These are phyloP conservation scores for Pseudogymnoascus sp. DNA, from an alignment of 2,329 filamentous ascomycete genomes.

Conservation along the genomic window DNA sequence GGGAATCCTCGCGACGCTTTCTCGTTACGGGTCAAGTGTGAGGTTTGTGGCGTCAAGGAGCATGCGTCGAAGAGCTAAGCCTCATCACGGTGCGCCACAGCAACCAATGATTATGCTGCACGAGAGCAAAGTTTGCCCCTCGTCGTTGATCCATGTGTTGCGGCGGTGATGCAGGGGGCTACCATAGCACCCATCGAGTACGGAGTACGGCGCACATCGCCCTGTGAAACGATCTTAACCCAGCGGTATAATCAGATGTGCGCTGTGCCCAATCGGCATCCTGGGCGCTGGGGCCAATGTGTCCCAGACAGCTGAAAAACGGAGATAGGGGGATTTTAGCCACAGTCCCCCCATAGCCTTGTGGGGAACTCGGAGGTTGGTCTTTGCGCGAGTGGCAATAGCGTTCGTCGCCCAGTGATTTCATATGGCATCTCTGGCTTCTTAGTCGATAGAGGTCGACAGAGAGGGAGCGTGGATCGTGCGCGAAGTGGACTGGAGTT, in stretches of 20 bases:
- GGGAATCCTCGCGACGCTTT: not conserved
- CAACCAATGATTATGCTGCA: constrained; percentile 2
- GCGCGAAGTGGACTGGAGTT: not conserved
- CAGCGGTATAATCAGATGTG: not conserved
- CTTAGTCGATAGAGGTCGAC: not conserved
- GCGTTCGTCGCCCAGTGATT: not conserved
- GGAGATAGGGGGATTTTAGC: not conserved
- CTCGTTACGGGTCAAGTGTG: constrained; percentile 1
- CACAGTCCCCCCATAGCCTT: not conserved
- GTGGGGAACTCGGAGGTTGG: not conserved
- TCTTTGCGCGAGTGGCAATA: not conserved
- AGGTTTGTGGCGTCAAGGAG: constrained; percentile 2
- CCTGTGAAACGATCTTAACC: constrained; percentile 6
- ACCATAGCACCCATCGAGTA: not conserved
- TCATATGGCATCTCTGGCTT: not conserved
- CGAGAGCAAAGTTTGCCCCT: constrained; percentile 5
- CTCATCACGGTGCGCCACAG: constrained; percentile 1
- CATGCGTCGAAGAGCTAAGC: constrained; percentile 6
- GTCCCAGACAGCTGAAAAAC: constrained; percentile 5
- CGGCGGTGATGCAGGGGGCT: constrained; percentile 2
- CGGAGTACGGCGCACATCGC: not conserved
- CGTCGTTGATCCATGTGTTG: constrained; percentile 1
- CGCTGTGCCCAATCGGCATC: not conserved
- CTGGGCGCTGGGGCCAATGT: not conserved
- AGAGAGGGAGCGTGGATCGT: not conserved